Evolutionary conservation across 2,329 filamentous ascomycete species (phyloP).

Genomic region (Fusarium clavum): DNA sequence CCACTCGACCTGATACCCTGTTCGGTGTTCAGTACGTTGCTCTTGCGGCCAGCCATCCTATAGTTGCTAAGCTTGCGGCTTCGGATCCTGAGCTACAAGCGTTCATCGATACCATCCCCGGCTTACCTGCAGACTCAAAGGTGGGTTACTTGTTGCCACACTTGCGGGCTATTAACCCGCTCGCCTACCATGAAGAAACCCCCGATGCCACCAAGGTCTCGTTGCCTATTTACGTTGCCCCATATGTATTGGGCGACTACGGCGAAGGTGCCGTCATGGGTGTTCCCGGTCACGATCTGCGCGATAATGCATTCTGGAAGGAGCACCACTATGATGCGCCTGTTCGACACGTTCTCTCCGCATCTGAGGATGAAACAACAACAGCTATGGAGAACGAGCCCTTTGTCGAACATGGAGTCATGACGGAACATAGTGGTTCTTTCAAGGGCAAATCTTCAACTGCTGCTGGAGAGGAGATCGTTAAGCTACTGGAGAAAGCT

Average conservation of each 20-base stretch:
- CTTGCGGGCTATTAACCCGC: conserved; percentile 72
- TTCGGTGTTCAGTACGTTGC: conserved; percentile 88
- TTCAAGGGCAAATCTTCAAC: conserved; percentile 73
- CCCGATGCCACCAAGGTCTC: conserved; percentile 65
- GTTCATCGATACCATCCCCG: conserved; percentile 74
- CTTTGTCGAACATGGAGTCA: conserved; percentile 73
- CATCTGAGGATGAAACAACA: conserved; percentile 61
- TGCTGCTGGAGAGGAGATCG: conserved; percentile 70
- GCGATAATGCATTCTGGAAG: conserved; percentile 85
- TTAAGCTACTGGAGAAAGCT: conserved; percentile 66
- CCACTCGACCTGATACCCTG: conserved; percentile 87
- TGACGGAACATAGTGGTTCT: conserved; percentile 73
- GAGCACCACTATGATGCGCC: conserved; percentile 71
- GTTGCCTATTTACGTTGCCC: conserved; percentile 82
- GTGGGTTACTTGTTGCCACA: conserved; percentile 75
- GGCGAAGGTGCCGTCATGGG: conserved; percentile 93
- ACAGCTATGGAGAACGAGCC: conserved; percentile 62
- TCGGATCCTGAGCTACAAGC: conserved; percentile 70
- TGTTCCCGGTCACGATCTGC: conserved; percentile 84
- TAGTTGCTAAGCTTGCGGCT: conserved; percentile 71
- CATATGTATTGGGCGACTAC: conserved; percentile 87
- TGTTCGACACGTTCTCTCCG: conserved; percentile 71
- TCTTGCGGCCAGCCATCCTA: conserved; percentile 77
- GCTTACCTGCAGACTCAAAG: conserved; percentile 66
- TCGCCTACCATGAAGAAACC: conserved; percentile 66